Conservation (phyloP, 345 rosid species). For the Populus simonii region DNA sequence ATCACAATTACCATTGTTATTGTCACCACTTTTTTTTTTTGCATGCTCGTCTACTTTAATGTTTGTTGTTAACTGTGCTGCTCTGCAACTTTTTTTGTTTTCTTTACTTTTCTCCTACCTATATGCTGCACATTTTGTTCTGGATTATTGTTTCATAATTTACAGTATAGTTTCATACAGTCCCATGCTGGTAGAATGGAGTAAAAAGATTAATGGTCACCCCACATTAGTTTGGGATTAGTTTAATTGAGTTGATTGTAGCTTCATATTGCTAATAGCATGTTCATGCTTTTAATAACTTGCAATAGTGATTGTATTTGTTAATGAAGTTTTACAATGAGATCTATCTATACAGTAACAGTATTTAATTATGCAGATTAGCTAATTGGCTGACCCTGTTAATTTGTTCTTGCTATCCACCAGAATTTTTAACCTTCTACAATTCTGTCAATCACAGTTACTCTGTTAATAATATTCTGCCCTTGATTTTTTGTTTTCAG, state of each 20-base stretch:
- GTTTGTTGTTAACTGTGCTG: background rate
- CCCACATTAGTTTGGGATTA: background rate
- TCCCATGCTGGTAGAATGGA: background rate
- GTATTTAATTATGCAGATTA: no score
- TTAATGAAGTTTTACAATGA: no score
- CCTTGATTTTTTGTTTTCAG: slow-evolving; percentile 29
- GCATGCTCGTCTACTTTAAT: background rate
- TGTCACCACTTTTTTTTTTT: background rate
- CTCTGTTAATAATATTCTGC: no score
- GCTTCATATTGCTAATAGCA: background rate
- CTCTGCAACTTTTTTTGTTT: slow-evolving; percentile 2
- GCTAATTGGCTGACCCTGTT: no score
- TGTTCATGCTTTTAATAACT: background rate
- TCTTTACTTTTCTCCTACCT: background rate
- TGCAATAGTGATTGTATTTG: background rate
- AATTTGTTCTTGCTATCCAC: background rate
- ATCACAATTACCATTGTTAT: background rate
- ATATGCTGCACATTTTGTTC: background rate
- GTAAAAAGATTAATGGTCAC: background rate
- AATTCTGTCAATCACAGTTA: no score
- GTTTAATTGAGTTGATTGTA: background rate
- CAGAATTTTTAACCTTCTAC: background rate
- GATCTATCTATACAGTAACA: no score
- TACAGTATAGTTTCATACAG: background rate
- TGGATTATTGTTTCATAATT: background rate